phyloP scores from a whole-genome alignment of 306 rosid genomes.

The Castanea mollissima region DNA sequence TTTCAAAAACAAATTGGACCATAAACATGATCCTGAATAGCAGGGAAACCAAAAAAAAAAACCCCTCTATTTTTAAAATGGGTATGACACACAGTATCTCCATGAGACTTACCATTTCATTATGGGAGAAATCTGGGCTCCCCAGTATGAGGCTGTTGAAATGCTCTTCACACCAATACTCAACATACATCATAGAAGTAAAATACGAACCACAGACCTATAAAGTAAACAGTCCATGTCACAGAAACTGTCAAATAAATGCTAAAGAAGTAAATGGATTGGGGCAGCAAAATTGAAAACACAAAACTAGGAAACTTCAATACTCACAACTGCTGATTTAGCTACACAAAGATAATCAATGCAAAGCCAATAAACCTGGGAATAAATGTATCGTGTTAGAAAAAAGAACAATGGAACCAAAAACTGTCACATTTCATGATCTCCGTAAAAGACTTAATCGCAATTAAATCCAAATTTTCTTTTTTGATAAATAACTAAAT shows the following conservation, averaged over 20 bases:
- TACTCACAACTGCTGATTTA: slow-evolving; percentile 81
- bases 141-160: slow-evolving; percentile 70
- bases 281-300: background rate
- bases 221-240: slow-evolving; percentile 12
- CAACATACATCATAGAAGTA: slow-evolving; percentile 82
- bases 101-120: slow-evolving; percentile 54
- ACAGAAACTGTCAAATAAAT: slow-evolving; percentile 23
- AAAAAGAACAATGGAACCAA: slow-evolving; percentile 1
- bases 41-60: background rate
- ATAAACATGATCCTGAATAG: background rate
- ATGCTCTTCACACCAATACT: slow-evolving; percentile 92
- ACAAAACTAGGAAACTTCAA: background rate
- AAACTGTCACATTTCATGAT: background rate
- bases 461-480: background rate
- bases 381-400: slow-evolving; percentile 28
- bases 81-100: background rate
- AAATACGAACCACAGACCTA: slow-evolving; percentile 85
- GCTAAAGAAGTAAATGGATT: background rate
- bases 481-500: too few species aligned
- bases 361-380: slow-evolving; percentile 88
- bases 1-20: background rate
- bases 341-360: slow-evolving; percentile 83
- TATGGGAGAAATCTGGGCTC: slow-evolving; percentile 79
- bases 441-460: background rate
- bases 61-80: background rate